Evolutionary conservation across 176 grass and related monocot genomes (phyloP).

Genomic region (Thinopyrum elongatum): DNA sequence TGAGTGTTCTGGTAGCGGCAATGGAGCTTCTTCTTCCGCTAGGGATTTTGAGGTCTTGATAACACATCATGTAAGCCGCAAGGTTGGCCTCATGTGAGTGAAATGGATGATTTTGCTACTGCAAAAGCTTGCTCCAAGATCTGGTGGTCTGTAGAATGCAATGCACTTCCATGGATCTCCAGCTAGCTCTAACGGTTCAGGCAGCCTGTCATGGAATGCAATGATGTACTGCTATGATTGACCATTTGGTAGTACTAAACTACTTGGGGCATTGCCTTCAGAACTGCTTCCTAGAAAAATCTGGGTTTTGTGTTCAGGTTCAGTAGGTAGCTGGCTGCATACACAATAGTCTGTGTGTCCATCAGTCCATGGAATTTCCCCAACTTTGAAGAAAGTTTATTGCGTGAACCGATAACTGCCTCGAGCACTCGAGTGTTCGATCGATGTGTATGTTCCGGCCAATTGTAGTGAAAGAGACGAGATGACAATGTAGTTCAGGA

Average conservation of each 20-base stretch:
- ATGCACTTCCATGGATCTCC: too few relatives aligned
- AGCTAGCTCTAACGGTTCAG: too few relatives aligned
- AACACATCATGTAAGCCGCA: slow-evolving; percentile 48
- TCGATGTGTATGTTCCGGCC: neutral
- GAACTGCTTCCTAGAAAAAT: neutral
- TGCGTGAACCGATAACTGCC: neutral
- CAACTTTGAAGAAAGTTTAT: neutral
- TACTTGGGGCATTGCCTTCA: neutral
- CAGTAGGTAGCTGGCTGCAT: neutral
- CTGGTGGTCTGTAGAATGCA: neutral
- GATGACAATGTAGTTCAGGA: neutral
- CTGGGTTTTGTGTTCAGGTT: neutral
- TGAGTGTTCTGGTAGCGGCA: slow-evolving; percentile 9
- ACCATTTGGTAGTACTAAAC: too few relatives aligned
- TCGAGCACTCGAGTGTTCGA: too few relatives aligned
- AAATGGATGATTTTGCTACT: neutral
- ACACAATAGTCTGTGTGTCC: neutral
- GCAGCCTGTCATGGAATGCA: too few relatives aligned
- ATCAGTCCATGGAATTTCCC: too few relatives aligned
- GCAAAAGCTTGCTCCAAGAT: neutral
- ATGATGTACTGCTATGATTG: too few relatives aligned
- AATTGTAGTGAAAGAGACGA: neutral
- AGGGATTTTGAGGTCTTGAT: slow-evolving; percentile 18
- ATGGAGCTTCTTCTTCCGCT: neutral
- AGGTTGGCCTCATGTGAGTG: slow-evolving; percentile 23